Evolutionary conservation across 306 rosid species (phyloP).

Genomic region (Vigna angularis): DNA sequence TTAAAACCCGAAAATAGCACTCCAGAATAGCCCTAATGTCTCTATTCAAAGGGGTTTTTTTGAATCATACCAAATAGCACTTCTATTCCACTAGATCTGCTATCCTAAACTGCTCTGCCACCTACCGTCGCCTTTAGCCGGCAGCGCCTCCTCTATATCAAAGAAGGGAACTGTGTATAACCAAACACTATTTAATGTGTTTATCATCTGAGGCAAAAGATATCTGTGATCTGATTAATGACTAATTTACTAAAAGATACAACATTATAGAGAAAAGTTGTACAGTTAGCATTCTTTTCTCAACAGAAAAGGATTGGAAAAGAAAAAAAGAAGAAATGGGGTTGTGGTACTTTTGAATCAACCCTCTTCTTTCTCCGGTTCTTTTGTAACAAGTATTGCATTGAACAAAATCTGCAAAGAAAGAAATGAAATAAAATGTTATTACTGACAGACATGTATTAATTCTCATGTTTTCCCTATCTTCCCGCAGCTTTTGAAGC

Average conservation of each 20-base stretch:
- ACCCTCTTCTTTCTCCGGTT: slow-evolving; percentile 3
- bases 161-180: neutral
- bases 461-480: slow-evolving; percentile 20
- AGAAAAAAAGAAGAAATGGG: neutral
- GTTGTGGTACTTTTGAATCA: neutral
- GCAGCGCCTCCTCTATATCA: no score
- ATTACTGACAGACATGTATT: neutral
- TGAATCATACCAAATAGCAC: no score
- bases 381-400: neutral
- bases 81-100: no score
- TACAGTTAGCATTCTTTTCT: neutral
- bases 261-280: neutral
- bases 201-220: neutral
- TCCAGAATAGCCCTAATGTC: no score
- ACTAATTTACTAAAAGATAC: neutral
- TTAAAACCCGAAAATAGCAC: no score
- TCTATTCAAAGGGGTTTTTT: no score
- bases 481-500: slow-evolving; percentile 75
- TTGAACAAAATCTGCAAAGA: neutral
- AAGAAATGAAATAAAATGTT: neutral
- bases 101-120: no score
- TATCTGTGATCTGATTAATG: neutral
- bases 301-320: neutral
- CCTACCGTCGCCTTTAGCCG: no score
- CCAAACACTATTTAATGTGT: neutral